Evolutionary conservation across 2,329 filamentous ascomycete species (phyloP), one percentile per base, ranked within the genome.

Genomic region (Lachnellula arida): DNA sequence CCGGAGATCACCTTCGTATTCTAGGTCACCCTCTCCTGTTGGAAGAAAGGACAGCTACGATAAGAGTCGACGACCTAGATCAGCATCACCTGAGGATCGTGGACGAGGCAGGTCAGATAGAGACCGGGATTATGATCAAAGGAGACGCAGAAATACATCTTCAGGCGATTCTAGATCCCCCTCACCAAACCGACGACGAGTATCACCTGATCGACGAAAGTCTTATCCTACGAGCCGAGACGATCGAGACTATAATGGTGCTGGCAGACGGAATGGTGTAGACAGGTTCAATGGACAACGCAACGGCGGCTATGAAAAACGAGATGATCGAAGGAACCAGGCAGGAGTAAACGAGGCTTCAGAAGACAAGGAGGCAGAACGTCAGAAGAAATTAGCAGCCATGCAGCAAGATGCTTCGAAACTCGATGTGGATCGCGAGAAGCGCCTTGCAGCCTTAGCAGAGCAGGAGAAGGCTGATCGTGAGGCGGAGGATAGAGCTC

Each of bases 341-440:
- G 58, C 35, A 57, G 25, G 53, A 57, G 48, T 63, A 54, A 52
- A 52, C 47, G 53, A 55, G 56, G 53, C 52, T 56, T 34, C 60
- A 53, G 60, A 64, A 15, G 71, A 72, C 4, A 71, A 69, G 6
- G 79, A 79, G 19, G 80, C 82, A 22, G 84, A 87, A 59, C 78
- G 79, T n/a, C 83, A 84, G 12, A 79, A 80, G 23, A 89, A 84
- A 68, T 73, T 91, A 17, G 87, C 85, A 15, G 85, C 84, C 8
- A 91, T 91, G 88, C 86, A 89, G 69, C 79, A 80, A 17, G 86
- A 84, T 28, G 88, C 88, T 4, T 79, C 78, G 1, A 82, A 87
- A 11, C 75, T 95, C 48, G 88, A 93, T 64, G 68, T 76, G n/a
- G 85, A 88, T 63, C 84, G 91, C 34, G 81, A 82, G 61, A 78